Evolutionary conservation across 2,329 filamentous ascomycete species (phyloP).

Genomic region (Hymenoscyphus fraxineus): DNA sequence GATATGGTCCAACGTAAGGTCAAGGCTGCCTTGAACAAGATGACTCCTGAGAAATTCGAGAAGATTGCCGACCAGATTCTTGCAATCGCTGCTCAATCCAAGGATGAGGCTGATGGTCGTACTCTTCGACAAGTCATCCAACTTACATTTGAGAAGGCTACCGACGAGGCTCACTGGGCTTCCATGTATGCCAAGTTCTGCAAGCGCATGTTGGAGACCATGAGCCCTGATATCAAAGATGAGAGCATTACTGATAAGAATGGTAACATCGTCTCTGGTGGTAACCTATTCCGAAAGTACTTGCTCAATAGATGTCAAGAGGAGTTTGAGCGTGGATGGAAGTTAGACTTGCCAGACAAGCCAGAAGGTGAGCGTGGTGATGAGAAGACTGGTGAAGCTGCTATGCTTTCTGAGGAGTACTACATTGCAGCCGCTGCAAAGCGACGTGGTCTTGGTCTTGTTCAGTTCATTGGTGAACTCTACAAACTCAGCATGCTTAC

Average conservation of each 20-base stretch:
- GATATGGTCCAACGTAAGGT: slow-evolving; percentile 98
- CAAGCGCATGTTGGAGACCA: slow-evolving; percentile 91
- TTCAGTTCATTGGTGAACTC: slow-evolving; percentile 98
- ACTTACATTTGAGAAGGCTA: slow-evolving; percentile 98
- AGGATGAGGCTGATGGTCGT: slow-evolving; percentile 89
- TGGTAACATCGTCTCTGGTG: slow-evolving; percentile 83
- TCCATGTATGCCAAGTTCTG: slow-evolving; percentile 99
- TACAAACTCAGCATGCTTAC: slow-evolving; percentile 99
- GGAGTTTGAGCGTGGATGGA: slow-evolving; percentile 98
- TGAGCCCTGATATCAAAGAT: slow-evolving; percentile 92
- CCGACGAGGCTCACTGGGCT: slow-evolving; percentile 97
- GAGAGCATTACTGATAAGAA: slow-evolving; percentile 91
- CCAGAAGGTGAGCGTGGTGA: slow-evolving; percentile 61
- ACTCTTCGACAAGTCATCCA: slow-evolving; percentile 97
- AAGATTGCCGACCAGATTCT: slow-evolving; percentile 92
- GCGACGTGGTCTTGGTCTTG: slow-evolving; percentile 92
- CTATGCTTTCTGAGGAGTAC: slow-evolving; percentile 92
- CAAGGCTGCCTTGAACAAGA: slow-evolving; percentile 98
- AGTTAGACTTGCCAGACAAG: slow-evolving; percentile 75
- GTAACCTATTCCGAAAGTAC: slow-evolving; percentile 96
- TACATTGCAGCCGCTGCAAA: slow-evolving; percentile 92
- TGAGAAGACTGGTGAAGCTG: slow-evolving; percentile 64
- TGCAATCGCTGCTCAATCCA: slow-evolving; percentile 87
- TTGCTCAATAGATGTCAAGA: slow-evolving; percentile 97
- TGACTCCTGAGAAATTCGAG: slow-evolving; percentile 99